These are phyloP conservation scores for Macrotyloma uniflorum DNA, from an alignment of 306 rosid species.

Conservation along the genomic window DNA sequence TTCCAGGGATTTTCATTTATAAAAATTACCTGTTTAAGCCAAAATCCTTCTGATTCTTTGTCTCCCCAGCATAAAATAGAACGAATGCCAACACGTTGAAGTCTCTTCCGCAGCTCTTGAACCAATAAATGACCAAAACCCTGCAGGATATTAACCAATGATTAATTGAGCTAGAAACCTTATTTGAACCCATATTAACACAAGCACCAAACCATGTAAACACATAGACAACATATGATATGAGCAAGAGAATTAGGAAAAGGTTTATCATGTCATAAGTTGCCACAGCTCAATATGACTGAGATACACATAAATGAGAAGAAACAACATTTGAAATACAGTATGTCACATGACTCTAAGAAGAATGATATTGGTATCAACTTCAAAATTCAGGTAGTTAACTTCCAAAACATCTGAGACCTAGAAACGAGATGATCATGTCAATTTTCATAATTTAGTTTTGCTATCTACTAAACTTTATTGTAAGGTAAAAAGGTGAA, in stretches of 20 bases:
- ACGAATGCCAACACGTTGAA: slow-evolving; percentile 75
- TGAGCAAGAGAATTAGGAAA: slow-evolving; percentile 29
- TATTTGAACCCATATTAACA: slow-evolving; percentile 4
- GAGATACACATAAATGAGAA: slow-evolving; percentile 21
- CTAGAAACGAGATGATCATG: slow-evolving; percentile 26
- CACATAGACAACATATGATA: neutral
- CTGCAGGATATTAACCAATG: slow-evolving; percentile 50
- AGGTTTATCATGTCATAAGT: slow-evolving; percentile 29
- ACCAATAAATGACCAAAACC: slow-evolving; percentile 75
- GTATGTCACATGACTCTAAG: slow-evolving; percentile 10
- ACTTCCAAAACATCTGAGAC: slow-evolving; percentile 5
- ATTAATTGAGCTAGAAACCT: slow-evolving; percentile 31
- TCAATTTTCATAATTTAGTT: neutral
- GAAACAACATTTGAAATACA: neutral
- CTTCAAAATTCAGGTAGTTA: neutral
- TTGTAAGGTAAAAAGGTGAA: slow-evolving; percentile 3
- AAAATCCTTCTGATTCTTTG: slow-evolving; percentile 89
- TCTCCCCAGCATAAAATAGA: slow-evolving; percentile 95
- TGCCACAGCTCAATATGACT: slow-evolving; percentile 6
- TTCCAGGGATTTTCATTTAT: neutral
- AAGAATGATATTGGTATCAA: neutral
- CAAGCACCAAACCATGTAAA: neutral
- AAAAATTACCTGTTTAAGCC: slow-evolving; percentile 80
- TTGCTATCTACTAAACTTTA: slow-evolving; percentile 3
- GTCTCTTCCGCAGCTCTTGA: slow-evolving; percentile 69